Evolutionary conservation across 2,329 filamentous ascomycete genomes (phyloP), one percentile per base, ranked within the genome.

Genomic region (Boeremia lycopersici): DNA sequence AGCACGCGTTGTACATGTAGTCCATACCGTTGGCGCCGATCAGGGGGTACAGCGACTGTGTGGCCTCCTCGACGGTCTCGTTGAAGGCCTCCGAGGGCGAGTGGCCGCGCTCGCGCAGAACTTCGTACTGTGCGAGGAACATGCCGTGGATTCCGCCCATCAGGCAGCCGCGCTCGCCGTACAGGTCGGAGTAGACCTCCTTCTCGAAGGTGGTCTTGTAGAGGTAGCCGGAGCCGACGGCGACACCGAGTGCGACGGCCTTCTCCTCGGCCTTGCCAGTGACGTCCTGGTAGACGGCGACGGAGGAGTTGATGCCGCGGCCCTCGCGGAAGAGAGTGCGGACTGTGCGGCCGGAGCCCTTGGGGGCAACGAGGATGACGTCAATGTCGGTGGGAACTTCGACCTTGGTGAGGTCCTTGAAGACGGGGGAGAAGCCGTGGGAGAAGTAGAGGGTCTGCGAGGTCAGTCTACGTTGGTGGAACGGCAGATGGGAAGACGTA

Each of bases 191-290:
- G 90, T 96, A 96, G 77, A 99, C 95, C 85, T 99, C 95, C 89
- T 99, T 99, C 87, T 99, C 89, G 76, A 99, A 99, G 78, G 95
- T 99, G 77, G 95, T 99, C 89, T 98, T 90, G 88, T 99, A 99
- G 71, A 99, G 90, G 87, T 99, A 99, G 75, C 95, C 95, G 74
- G 89, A 92, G 78, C 93, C 95, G 77, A 99, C 90, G 76, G 93
- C 95, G 64, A 98, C 93, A 83, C 95, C 95, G 72, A 99, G 88
- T 69, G 95, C 95, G 73, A 96, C 82, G 72, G 95, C 95, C 86
- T 93, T 96, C 87, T 99, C 95, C 85, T 98, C 87, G 75, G 95
- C 95, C 82, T 97, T 90, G 79, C 95, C 95, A 62, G 92, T 96
- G 65, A 98, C 92, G 77, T 99, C 95, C 84, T 99, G 95, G 89